phyloP scores from a whole-genome alignment of 495 filamentous ascomycete genomes.

The Penicillium waksmanii region DNA sequence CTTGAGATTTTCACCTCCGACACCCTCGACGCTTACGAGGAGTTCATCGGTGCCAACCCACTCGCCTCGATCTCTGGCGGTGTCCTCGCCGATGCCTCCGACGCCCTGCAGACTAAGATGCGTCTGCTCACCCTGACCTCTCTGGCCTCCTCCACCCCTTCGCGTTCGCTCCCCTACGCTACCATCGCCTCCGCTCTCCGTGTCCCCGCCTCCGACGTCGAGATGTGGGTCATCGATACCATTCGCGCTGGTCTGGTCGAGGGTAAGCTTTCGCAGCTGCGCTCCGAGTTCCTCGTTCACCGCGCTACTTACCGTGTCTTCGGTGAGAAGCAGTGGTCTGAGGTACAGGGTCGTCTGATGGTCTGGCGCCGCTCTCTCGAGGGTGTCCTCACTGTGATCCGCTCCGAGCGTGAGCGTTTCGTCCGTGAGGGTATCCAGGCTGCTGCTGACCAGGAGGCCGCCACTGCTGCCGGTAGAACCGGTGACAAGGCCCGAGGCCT shows the following conservation, averaged over 20 bases:
- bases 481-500: conserved; percentile 33
- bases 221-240: conserved; percentile 98
- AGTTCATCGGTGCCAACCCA: conserved; percentile 66
- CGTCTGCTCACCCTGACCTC: conserved; percentile 91
- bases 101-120: conserved; percentile 89
- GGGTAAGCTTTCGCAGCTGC: conserved; percentile 89
- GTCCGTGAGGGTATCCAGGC: conserved; percentile 49
- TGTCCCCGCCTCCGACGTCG: conserved; percentile 79
- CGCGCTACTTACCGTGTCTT: conserved; percentile 94
- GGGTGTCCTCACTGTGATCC: conserved; percentile 74
- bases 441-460: conserved; percentile 35
- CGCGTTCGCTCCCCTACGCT: conserved; percentile 82
- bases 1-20: conserved; percentile 95
- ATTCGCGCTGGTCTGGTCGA: conserved; percentile 94
- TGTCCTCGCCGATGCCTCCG: conserved; percentile 62
- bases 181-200: conserved; percentile 81
- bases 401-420: conserved; percentile 72
- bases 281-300: conserved; percentile 91
- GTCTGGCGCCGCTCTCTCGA: conserved; percentile 82
- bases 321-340: conserved; percentile 96
- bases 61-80: conserved; percentile 48
- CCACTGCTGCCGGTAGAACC: conserved; percentile 33
- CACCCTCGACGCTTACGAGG: conserved; percentile 89
- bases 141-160: conserved; percentile 78
- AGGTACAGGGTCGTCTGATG: conserved; percentile 85